Evolutionary conservation across 148 eudicot species (phyloP).

Genomic region (Vaccinium myrtillus): DNA sequence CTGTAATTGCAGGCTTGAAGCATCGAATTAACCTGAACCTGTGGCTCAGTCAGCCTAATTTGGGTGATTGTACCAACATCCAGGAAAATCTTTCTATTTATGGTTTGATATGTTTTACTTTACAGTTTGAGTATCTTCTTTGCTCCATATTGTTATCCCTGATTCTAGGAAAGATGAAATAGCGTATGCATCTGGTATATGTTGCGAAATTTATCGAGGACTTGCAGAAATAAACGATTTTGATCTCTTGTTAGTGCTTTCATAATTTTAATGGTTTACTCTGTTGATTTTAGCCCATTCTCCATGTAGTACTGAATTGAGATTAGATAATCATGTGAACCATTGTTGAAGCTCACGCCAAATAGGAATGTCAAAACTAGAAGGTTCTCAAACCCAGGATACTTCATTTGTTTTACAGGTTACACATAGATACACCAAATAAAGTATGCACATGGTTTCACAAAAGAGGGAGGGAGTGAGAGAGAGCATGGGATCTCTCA

Average conservation of each 20-base stretch:
- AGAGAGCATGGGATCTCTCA: conserved; percentile 21
- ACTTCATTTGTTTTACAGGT: conserved; percentile 9
- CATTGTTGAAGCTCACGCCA: background rate
- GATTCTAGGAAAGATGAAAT: background rate
- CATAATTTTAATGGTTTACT: background rate
- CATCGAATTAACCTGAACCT: conserved; percentile 45
- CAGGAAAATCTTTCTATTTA: background rate
- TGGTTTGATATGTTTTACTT: background rate
- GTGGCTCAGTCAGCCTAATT: conserved; percentile 51
- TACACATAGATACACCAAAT: conserved; percentile 18
- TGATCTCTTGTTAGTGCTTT: background rate
- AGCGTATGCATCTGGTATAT: background rate
- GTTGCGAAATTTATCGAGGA: background rate
- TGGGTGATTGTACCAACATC: background rate
- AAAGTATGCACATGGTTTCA: conserved; percentile 29
- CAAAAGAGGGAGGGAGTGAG: conserved; percentile 13
- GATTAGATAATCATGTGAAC: background rate
- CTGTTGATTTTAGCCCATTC: background rate
- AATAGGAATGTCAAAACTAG: background rate
- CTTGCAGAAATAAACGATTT: background rate
- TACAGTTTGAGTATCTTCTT: background rate
- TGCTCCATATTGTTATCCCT: background rate
- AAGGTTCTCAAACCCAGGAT: background rate
- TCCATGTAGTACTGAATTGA: background rate
- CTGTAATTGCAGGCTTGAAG: conserved; percentile 37